Percentiles rank a stretch among this genome's conserved stretches.
Conservation (phyloP, 768 basidiomycete species). For the Mycena albidolilacea region DNA sequence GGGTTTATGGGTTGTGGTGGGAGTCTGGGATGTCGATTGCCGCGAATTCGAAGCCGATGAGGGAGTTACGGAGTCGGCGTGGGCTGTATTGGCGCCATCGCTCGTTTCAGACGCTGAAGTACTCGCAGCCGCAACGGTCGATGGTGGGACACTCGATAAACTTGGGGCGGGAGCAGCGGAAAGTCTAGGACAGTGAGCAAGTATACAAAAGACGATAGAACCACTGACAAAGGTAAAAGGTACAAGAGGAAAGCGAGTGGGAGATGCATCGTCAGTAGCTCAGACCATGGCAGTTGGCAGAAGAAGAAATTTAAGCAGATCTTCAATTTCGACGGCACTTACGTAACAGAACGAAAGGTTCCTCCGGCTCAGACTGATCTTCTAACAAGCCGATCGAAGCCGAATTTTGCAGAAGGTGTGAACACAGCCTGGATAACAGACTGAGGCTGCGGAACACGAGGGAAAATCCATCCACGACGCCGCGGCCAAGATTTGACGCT, state of each 20-base stretch:
- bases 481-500: no score
- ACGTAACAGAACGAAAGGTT: neutral
- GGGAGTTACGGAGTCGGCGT: neutral
- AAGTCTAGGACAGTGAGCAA: conserved; percentile 8
- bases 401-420: no score
- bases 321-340: neutral
- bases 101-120: neutral
- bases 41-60: neutral
- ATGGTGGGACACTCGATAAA: neutral
- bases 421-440: no score
- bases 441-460: no score
- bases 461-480: no score
- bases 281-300: conserved; percentile 14
- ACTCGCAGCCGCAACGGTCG: neutral
- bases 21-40: conserved; percentile 10
- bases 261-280: neutral
- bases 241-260: conserved; percentile 21
- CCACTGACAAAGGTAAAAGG: conserved; percentile 15
- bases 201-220: neutral
- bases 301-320: neutral
- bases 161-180: conserved; percentile 14
- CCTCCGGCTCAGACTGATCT: no score
- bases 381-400: no score
- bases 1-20: conserved; percentile 28
- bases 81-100: neutral